These are phyloP conservation scores for Trypanosoma cruzi DNA, from an alignment of 208 protist genomes.

Conservation along the genomic window DNA sequence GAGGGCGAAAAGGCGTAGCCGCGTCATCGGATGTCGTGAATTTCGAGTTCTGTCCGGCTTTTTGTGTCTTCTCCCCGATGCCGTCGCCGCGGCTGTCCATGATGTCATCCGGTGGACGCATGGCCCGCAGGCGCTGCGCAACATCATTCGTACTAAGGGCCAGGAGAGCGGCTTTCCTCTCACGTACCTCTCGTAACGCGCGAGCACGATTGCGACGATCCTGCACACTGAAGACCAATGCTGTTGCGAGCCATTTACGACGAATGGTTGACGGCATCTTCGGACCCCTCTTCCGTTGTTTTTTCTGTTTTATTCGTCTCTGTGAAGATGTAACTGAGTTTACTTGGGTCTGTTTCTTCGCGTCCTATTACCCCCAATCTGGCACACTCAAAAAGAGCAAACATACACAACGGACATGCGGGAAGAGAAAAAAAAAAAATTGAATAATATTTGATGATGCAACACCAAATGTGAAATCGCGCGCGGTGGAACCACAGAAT, in stretches of 20 bases:
- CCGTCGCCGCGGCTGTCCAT: slow-evolving; percentile 6
- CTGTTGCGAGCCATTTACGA: slow-evolving; percentile 15
- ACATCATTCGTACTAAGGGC: slow-evolving; percentile 50
- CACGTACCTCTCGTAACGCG: slow-evolving; percentile 47
- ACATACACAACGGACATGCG: neutral
- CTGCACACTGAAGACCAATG: slow-evolving; percentile 59
- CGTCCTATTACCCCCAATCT: neutral
- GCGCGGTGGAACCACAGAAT: neutral
- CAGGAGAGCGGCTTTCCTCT: slow-evolving; percentile 59
- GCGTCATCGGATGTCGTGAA: neutral
- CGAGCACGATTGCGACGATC: slow-evolving; percentile 66
- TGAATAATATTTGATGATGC: neutral
- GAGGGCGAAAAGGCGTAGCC: neutral
- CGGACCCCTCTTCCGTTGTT: neutral
- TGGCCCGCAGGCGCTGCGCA: slow-evolving; percentile 42
- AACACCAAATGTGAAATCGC: neutral
- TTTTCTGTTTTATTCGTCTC: neutral
- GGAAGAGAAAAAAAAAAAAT: slow-evolving; percentile 18
- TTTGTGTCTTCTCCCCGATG: neutral
- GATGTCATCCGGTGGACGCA: slow-evolving; percentile 18
- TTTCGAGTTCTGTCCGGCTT: neutral
- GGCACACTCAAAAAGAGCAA: neutral
- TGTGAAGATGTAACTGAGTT: neutral
- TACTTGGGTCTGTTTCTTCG: neutral
- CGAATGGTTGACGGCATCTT: slow-evolving; percentile 1